Evolutionary conservation across 164 flowering plant genomes (phyloP).

Genomic region (Taxillus chinensis): DNA sequence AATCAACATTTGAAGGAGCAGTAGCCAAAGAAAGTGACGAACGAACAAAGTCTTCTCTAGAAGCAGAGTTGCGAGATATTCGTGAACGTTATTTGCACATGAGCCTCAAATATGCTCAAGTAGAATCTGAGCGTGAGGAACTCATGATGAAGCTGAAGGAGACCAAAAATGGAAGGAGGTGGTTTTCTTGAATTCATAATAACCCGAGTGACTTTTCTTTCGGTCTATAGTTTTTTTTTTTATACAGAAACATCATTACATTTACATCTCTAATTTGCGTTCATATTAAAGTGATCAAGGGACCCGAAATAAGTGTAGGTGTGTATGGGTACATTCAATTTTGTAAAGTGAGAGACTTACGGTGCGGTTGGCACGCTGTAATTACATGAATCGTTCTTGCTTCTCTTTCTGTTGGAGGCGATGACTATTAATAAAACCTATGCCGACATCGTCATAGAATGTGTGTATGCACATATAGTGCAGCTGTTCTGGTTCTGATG

Average conservation of each 20-base stretch:
- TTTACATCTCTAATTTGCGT: not conserved
- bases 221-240: not conserved
- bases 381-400: no score
- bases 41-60: constrained; percentile 36
- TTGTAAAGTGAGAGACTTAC: no score
- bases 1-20: constrained; percentile 18
- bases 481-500: no score
- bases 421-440: no score
- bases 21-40: constrained; percentile 24
- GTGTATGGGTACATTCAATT: no score
- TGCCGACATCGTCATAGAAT: no score
- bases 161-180: constrained; percentile 38
- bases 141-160: constrained; percentile 75
- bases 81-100: constrained; percentile 75
- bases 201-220: not conserved
- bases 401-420: no score
- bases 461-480: no score
- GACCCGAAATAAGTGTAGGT: not conserved
- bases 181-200: constrained; percentile 36
- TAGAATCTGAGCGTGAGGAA: constrained; percentile 74
- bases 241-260: not conserved
- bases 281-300: not conserved
- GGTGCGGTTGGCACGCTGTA: no score
- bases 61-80: constrained; percentile 64
- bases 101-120: constrained; percentile 89